A percentile compares a stretch with the other conserved stretches of the same genome.
Evolutionary conservation across 495 filamentous ascomycete species (phyloP).

Genomic region (Bacidia rubella): DNA sequence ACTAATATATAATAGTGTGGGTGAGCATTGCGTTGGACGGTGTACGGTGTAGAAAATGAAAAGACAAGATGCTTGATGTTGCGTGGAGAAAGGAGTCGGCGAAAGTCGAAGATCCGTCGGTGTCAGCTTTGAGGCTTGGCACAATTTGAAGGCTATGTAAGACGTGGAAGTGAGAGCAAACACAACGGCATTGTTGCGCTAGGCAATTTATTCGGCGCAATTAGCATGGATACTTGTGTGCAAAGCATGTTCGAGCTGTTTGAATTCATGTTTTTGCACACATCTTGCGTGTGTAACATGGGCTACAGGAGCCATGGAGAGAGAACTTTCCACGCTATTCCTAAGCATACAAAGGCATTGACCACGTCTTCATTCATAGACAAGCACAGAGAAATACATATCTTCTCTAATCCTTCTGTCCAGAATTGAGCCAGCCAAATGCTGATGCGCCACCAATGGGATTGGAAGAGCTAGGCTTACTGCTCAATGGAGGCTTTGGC

Average conservation of each 20-base stretch:
- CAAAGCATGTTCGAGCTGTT: neutral
- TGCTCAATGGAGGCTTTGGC: slow-evolving; percentile 23
- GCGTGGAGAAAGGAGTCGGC: neutral
- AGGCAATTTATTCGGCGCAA: no score
- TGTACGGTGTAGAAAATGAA: no score
- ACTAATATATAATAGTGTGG: no score
- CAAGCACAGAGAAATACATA: neutral
- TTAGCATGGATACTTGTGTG: neutral
- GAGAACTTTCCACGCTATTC: neutral
- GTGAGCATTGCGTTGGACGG: no score
- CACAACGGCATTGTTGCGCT: no score
- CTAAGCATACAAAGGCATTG: neutral
- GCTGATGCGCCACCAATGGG: slow-evolving; percentile 87
- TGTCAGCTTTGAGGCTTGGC: neutral
- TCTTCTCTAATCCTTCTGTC: slow-evolving; percentile 12
- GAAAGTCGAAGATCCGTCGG: neutral
- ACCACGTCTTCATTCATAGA: neutral
- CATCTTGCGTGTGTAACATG: neutral
- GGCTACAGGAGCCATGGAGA: neutral
- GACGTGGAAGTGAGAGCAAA: no score
- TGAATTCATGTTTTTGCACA: no score
- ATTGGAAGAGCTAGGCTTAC: slow-evolving; percentile 48
- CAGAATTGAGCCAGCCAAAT: slow-evolving; percentile 77
- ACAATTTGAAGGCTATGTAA: neutral
- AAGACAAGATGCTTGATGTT: no score